A percentile compares a stretch with the other conserved stretches of the same genome.
Conservation (phyloP, 805 yeast genomes). For the Cyberlindnera petersonii region DNA sequence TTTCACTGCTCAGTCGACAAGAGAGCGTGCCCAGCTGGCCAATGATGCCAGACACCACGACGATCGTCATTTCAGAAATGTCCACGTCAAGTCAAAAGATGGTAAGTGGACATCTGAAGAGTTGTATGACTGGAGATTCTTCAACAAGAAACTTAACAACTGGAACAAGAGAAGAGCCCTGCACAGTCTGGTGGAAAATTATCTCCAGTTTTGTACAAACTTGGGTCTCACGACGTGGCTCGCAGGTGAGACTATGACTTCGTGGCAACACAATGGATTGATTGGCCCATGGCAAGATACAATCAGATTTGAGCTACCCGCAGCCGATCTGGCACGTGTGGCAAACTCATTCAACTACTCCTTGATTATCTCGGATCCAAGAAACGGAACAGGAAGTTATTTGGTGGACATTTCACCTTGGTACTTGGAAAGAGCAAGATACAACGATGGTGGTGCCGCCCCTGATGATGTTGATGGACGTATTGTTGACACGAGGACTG, state of each 20-base stretch:
- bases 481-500: constrained; percentile 57
- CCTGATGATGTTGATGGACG: constrained; percentile 47
- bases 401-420: constrained; percentile 47
- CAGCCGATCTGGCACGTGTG: constrained; percentile 41
- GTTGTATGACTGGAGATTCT: constrained; percentile 66
- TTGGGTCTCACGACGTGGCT: constrained; percentile 43
- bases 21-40: constrained; percentile 29
- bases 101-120: constrained; percentile 31
- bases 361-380: constrained; percentile 40
- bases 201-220: constrained; percentile 41
- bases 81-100: constrained; percentile 32
- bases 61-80: constrained; percentile 32
- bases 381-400: constrained; percentile 42
- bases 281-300: constrained; percentile 52
- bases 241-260: constrained; percentile 45
- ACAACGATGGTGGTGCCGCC: constrained; percentile 44
- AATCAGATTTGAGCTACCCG: constrained; percentile 49
- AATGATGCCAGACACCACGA: constrained; percentile 30
- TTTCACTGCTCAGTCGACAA: constrained; percentile 29
- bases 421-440: constrained; percentile 44
- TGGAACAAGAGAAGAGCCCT: constrained; percentile 41
- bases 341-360: constrained; percentile 46
- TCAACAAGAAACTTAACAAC: constrained; percentile 39
- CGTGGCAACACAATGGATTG: constrained; percentile 49
- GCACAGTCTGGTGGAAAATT: constrained; percentile 42